Percentiles rank a stretch among this genome's conserved stretches.
These are phyloP conservation scores for Ananas comosus DNA, from an alignment of 176 grass and related monocot genomes.

Conservation along the genomic window DNA sequence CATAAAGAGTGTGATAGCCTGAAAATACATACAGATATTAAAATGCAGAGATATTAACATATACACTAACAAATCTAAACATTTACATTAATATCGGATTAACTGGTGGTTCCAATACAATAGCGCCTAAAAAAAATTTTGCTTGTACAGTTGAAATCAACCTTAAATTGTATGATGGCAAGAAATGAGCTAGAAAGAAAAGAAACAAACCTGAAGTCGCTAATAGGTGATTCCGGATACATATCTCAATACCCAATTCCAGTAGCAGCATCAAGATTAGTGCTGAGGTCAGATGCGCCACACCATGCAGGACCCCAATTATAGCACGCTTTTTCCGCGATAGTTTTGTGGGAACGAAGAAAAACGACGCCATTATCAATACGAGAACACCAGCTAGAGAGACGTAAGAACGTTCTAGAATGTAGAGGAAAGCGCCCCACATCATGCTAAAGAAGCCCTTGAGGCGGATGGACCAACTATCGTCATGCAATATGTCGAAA, in stretches of 20 bases:
- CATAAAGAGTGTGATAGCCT: constrained; percentile 95
- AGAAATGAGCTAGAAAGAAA: neutral
- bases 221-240: constrained; percentile 76
- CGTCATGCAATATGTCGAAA: constrained; percentile 59
- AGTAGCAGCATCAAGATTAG: constrained; percentile 86
- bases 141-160: too few species aligned
- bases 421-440: constrained; percentile 80
- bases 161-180: neutral
- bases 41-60: constrained; percentile 1
- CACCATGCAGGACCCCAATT: constrained; percentile 86
- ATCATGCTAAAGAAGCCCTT: constrained; percentile 67
- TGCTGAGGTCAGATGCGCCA: constrained; percentile 81
- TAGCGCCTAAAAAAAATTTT: too few species aligned
- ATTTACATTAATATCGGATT: too few species aligned
- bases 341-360: constrained; percentile 93
- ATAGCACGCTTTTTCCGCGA: constrained; percentile 67
- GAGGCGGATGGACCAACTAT: constrained; percentile 61
- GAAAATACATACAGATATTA: constrained; percentile 7
- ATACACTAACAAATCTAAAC: neutral
- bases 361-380: constrained; percentile 70
- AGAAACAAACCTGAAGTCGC: constrained; percentile 74
- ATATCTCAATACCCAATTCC: constrained; percentile 97
- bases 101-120: too few species aligned
- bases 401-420: constrained; percentile 79
- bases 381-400: constrained; percentile 55